A percentile compares a stretch with the other conserved stretches of the same genome.
Evolutionary conservation across 345 rosid species (phyloP).

Genomic region (Sonneratia caseolaris): DNA sequence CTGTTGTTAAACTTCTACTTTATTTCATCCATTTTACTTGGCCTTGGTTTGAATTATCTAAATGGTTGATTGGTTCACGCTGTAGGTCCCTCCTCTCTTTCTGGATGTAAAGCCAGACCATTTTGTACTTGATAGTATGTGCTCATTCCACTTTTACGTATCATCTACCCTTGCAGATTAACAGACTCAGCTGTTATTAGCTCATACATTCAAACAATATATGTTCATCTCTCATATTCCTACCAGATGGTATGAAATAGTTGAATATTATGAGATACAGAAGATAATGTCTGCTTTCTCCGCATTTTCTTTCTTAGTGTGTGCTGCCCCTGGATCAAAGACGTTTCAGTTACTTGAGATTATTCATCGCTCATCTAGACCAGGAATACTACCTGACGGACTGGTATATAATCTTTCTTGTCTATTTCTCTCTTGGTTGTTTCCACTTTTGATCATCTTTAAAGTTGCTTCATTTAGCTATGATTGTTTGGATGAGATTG

Average conservation of each 20-base stretch:
- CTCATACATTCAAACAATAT: not conserved
- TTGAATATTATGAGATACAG: not conserved
- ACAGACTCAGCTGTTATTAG: not conserved
- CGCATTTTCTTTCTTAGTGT: conserved; percentile 42
- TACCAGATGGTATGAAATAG: not conserved
- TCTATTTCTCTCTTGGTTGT: not conserved
- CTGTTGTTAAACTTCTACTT: not conserved
- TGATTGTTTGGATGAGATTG: not conserved
- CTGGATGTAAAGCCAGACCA: conserved; percentile 74
- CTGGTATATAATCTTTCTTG: conserved; percentile 39
- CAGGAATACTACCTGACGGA: conserved; percentile 66
- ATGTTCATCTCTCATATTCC: not conserved
- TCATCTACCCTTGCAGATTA: not conserved
- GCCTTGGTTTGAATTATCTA: not conserved
- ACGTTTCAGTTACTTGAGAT: conserved; percentile 93
- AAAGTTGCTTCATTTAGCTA: not conserved
- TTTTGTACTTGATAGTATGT: conserved; percentile 82
- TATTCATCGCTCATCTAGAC: conserved; percentile 52
- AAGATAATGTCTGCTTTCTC: conserved; percentile 6
- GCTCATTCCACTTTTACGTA: conserved; percentile 2
- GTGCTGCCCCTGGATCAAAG: conserved; percentile 98
- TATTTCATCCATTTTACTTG: not conserved
- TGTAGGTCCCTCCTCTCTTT: conserved; percentile 89
- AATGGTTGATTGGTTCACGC: conserved; percentile 12
- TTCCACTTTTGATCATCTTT: not conserved